Conservation (phyloP, 148 eudicot genomes). For the Selenicereus undatus region DNA sequence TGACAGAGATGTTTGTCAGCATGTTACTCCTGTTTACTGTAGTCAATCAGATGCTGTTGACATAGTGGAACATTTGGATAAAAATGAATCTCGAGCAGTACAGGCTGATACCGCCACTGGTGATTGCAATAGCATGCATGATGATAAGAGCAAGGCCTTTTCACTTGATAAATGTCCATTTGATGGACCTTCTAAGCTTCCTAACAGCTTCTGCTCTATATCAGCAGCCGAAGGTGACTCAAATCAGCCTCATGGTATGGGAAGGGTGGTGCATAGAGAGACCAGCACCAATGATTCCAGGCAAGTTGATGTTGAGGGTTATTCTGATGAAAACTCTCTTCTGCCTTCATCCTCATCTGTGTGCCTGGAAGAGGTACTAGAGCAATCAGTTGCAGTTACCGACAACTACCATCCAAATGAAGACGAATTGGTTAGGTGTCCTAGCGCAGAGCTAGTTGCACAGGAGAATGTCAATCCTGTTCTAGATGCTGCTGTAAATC, state of each 20-base stretch:
- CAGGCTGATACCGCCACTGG: constrained; percentile 16
- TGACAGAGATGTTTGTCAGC: constrained; percentile 21
- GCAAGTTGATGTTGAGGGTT: constrained; percentile 20
- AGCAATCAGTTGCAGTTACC: constrained; percentile 18
- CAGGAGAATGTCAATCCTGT: constrained; percentile 20
- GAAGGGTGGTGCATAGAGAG: constrained; percentile 13
- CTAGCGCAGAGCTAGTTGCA: constrained; percentile 21
- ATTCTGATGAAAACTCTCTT: constrained; percentile 14
- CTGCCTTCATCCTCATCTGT: constrained; percentile 22
- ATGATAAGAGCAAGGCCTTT: constrained; percentile 4
- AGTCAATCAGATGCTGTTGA: constrained; percentile 24
- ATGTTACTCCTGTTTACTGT: constrained; percentile 12
- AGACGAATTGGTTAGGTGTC: constrained; percentile 16
- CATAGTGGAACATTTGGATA: constrained; percentile 24
- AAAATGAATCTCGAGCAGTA: constrained; percentile 22
- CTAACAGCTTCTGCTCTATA: not conserved
- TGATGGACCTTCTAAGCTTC: constrained; percentile 9
- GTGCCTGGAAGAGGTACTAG: constrained; percentile 21
- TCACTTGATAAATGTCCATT: not conserved
- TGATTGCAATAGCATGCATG: constrained; percentile 7
- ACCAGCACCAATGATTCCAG: constrained; percentile 19
- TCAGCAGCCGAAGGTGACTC: constrained; percentile 7
- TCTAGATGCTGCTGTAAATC: constrained; percentile 20
- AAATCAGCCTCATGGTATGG: constrained; percentile 13
- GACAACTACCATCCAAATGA: constrained; percentile 29